Conservation (phyloP, 106 monocot species). For the Vanilla planifolia region DNA sequence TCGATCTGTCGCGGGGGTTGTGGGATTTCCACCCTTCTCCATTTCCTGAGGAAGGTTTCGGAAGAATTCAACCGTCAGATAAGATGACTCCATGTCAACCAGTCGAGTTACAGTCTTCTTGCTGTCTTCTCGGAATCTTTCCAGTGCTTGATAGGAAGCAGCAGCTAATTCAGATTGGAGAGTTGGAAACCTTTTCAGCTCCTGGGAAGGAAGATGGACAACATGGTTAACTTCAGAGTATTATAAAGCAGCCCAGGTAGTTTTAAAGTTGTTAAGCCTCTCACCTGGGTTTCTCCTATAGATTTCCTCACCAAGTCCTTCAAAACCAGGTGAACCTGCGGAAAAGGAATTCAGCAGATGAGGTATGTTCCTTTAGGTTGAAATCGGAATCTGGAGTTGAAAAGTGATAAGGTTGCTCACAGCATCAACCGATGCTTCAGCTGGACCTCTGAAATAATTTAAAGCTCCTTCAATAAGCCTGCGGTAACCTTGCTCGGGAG, state of each 20-base stretch:
- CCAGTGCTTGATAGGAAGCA: constrained; percentile 42
- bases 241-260: neutral
- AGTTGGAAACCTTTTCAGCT: constrained; percentile 55
- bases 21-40: constrained; percentile 35
- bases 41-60: constrained; percentile 60
- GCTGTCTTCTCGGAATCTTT: constrained; percentile 53
- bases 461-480: constrained; percentile 49
- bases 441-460: constrained; percentile 51
- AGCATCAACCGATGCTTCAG: constrained; percentile 64
- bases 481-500: constrained; percentile 63
- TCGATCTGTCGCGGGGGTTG: constrained; percentile 6
- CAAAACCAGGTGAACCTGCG: constrained; percentile 57
- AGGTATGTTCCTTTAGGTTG: neutral
- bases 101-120: constrained; percentile 49
- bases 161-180: constrained; percentile 57
- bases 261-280: neutral
- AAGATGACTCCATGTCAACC: constrained; percentile 72
- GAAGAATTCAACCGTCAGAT: constrained; percentile 69
- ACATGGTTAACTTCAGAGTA: neutral
- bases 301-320: constrained; percentile 60
- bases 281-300: constrained; percentile 59
- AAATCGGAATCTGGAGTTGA: neutral
- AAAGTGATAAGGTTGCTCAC: constrained; percentile 16
- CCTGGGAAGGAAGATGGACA: constrained; percentile 14
- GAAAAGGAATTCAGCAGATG: neutral